Conservation (phyloP, 768 basidiomycete species). For the Exsudoporus frostii region DNA sequence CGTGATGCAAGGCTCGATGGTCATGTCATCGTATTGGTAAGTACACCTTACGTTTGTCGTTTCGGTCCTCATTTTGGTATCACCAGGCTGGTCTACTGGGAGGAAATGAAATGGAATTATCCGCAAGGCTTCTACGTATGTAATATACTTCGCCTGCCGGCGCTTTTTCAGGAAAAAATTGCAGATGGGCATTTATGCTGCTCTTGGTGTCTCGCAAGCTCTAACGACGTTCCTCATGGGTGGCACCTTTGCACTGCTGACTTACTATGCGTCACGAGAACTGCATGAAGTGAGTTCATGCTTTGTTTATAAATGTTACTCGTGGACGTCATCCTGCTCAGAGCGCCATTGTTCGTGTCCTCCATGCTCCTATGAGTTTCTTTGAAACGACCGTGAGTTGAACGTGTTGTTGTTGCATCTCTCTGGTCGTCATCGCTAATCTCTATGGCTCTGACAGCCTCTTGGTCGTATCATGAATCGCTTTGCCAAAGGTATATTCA, state of each 20-base stretch:
- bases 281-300: slow-evolving; percentile 53
- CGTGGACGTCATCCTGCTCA: slow-evolving; percentile 20
- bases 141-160: slow-evolving; percentile 29
- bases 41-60: slow-evolving; percentile 14
- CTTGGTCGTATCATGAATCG: slow-evolving; percentile 88
- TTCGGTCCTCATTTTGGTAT: neutral
- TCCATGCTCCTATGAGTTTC: slow-evolving; percentile 87
- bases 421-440: neutral
- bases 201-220: slow-evolving; percentile 68
- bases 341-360: slow-evolving; percentile 63
- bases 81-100: slow-evolving; percentile 74
- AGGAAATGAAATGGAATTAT: slow-evolving; percentile 48
- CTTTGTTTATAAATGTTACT: neutral
- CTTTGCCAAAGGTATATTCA: slow-evolving; percentile 66
- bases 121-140: slow-evolving; percentile 70
- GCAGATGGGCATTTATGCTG: slow-evolving; percentile 81
- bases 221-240: slow-evolving; percentile 68
- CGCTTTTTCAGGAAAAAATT: neutral
- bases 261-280: slow-evolving; percentile 72
- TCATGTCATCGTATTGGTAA: slow-evolving; percentile 75
- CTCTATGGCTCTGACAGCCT: slow-evolving; percentile 41
- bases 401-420: neutral
- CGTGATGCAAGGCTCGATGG: slow-evolving; percentile 64
- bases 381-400: slow-evolving; percentile 75
- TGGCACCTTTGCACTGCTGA: slow-evolving; percentile 57